Conservation (phyloP, 2,329 filamentous ascomycete species). For the Macrophomina pseudophaseolina region DNA sequence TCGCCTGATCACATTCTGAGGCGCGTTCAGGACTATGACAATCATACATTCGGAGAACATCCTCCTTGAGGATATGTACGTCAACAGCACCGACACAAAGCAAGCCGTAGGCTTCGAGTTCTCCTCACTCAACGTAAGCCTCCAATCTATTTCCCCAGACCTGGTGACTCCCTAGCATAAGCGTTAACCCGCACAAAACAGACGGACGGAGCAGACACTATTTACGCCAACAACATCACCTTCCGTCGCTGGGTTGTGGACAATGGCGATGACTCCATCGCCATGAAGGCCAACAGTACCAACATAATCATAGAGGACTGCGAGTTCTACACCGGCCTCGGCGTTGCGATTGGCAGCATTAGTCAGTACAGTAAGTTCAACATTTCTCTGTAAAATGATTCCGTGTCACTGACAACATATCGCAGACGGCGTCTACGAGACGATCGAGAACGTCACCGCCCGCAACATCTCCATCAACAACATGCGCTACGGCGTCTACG, state of each 20-base stretch:
- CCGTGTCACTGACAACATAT: background rate
- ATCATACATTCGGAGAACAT: slow-evolving; percentile 56
- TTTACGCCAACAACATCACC: slow-evolving; percentile 67
- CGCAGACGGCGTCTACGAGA: slow-evolving; percentile 12
- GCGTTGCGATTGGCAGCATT: slow-evolving; percentile 62
- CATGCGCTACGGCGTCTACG: slow-evolving; percentile 56
- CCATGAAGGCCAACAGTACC: slow-evolving; percentile 65
- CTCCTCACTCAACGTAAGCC: slow-evolving; percentile 18
- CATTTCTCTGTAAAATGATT: background rate
- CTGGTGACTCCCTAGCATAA: slow-evolving; percentile 58
- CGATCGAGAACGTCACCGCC: slow-evolving; percentile 48
- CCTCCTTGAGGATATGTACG: slow-evolving; percentile 58
- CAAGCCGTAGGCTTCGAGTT: slow-evolving; percentile 18
- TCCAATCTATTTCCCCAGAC: no score
- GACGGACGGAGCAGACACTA: slow-evolving; percentile 64
- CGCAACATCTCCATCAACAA: slow-evolving; percentile 54
- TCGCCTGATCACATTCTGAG: background rate
- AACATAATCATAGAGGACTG: slow-evolving; percentile 62
- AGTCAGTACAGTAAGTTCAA: slow-evolving; percentile 53
- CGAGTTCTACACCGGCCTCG: slow-evolving; percentile 56
- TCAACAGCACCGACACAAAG: slow-evolving; percentile 65
- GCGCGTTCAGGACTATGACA: slow-evolving; percentile 48
- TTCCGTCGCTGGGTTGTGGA: slow-evolving; percentile 65
- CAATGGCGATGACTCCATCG: slow-evolving; percentile 69
- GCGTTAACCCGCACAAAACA: slow-evolving; percentile 46